These are phyloP conservation scores for Apostasia ramifera DNA, from an alignment of 106 monocot genomes.

Conservation along the genomic window DNA sequence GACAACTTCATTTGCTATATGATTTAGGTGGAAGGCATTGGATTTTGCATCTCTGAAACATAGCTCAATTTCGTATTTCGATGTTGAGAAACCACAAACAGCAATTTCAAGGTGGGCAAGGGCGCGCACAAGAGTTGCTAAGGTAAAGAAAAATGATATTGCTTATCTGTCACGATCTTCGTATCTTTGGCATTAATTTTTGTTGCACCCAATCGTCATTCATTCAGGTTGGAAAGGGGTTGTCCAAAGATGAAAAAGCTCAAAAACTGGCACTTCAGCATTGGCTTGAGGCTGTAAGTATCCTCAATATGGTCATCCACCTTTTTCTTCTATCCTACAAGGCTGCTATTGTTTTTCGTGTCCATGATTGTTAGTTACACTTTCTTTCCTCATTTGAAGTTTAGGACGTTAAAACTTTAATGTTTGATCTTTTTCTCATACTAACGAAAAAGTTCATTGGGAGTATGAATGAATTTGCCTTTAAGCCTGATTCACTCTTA, in stretches of 20 bases:
- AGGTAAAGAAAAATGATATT: conserved; percentile 24
- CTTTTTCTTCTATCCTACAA: not conserved
- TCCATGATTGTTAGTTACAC: not conserved
- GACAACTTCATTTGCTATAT: not conserved
- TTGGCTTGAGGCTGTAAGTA: conserved; percentile 77
- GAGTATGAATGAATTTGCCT: not conserved
- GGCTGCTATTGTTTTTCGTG: too few relatives aligned
- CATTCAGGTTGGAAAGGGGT: conserved; percentile 56
- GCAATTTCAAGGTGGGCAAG: conserved; percentile 71
- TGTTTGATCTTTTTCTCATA: too few relatives aligned
- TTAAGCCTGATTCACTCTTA: too few relatives aligned
- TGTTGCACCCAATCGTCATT: not conserved
- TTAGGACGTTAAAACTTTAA: not conserved
- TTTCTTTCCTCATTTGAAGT: not conserved
- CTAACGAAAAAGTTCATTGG: not conserved
- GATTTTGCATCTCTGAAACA: conserved; percentile 66
- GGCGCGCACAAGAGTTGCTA: conserved; percentile 70
- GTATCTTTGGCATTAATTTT: not conserved
- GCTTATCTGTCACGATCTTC: too few relatives aligned
- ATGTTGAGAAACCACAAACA: conserved; percentile 47
- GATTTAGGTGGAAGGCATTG: conserved; percentile 56
- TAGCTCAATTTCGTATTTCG: conserved; percentile 71
- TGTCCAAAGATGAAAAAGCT: conserved; percentile 63
- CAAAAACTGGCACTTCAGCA: conserved; percentile 71
- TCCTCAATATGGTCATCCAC: not conserved